Percentiles rank a stretch among this genome's conserved stretches.
Conservation (phyloP, 805 yeast genomes). For the Saccharomycopsis sp. region DNA sequence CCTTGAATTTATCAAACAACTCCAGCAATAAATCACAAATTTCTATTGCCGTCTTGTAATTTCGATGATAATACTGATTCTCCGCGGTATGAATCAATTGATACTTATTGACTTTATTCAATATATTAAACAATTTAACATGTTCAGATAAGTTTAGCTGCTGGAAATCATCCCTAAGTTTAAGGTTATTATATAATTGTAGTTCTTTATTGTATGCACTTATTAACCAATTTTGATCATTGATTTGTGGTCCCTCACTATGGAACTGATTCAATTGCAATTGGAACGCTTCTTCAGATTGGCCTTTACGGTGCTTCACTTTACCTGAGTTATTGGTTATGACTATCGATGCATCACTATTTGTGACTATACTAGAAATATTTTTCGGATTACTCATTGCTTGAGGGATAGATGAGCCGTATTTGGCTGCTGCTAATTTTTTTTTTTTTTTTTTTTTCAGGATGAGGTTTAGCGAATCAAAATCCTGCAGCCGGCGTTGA, state of each 20-base stretch:
- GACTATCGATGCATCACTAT: conserved; percentile 18
- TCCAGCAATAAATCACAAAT: conserved; percentile 13
- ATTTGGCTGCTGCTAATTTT: background rate
- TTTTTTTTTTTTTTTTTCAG: background rate
- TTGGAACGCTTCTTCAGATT: conserved; percentile 17
- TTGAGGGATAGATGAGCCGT: too few relatives aligned
- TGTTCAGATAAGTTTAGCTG: background rate
- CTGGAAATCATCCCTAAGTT: background rate
- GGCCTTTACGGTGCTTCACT: conserved; percentile 19
- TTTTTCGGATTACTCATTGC: too few relatives aligned
- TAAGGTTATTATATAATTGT: background rate
- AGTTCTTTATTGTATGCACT: conserved; percentile 7
- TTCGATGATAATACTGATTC: conserved; percentile 18
- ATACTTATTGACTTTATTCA: conserved; percentile 8
- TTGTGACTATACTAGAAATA: conserved; percentile 6
- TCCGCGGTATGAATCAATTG: conserved; percentile 20
- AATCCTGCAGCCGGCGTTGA: background rate
- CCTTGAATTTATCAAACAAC: conserved; percentile 7
- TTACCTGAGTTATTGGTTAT: conserved; percentile 17
- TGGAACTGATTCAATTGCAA: conserved; percentile 12
- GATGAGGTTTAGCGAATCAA: background rate
- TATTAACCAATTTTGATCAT: conserved; percentile 13
- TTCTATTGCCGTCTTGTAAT: conserved; percentile 11
- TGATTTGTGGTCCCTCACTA: conserved; percentile 12
- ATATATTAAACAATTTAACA: conserved; percentile 9